Evolutionary conservation across 441 rosid species (phyloP).

Genomic region (Codiaeum variegatum): DNA sequence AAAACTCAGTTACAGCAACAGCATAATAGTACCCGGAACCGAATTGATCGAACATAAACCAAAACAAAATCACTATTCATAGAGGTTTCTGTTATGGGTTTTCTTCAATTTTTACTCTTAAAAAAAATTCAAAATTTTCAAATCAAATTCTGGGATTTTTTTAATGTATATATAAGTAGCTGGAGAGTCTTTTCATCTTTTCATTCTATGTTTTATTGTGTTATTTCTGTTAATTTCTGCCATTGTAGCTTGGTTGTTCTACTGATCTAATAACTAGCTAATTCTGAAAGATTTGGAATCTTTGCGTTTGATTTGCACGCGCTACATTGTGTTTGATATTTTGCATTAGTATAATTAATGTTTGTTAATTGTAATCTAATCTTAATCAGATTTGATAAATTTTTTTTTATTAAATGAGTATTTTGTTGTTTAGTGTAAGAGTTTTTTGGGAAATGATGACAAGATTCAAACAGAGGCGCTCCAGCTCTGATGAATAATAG

Average conservation of each 20-base stretch:
- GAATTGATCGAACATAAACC: conserved; percentile 42
- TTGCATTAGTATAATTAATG: not conserved
- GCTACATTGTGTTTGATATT: no score
- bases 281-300: conserved; percentile 43
- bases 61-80: no score
- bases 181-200: conserved; percentile 13
- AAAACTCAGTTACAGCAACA: conserved; percentile 24
- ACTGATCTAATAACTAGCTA: not conserved
- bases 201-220: conserved; percentile 7
- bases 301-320: conserved; percentile 17
- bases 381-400: not conserved
- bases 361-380: not conserved
- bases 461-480: conserved; percentile 32
- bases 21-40: conserved; percentile 21
- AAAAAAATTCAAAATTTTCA: no score
- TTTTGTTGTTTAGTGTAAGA: conserved; percentile 34
- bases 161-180: conserved; percentile 19
- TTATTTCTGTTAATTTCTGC: not conserved
- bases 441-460: conserved; percentile 51
- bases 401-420: no score
- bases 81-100: not conserved
- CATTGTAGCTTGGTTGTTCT: not conserved
- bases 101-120: not conserved
- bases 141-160: conserved; percentile 10
- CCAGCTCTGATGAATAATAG: conserved; percentile 26